Evolutionary conservation across 2,329 filamentous ascomycete genomes (phyloP), one percentile per base, ranked within the genome.

Genomic region (Fusarium torulosum): DNA sequence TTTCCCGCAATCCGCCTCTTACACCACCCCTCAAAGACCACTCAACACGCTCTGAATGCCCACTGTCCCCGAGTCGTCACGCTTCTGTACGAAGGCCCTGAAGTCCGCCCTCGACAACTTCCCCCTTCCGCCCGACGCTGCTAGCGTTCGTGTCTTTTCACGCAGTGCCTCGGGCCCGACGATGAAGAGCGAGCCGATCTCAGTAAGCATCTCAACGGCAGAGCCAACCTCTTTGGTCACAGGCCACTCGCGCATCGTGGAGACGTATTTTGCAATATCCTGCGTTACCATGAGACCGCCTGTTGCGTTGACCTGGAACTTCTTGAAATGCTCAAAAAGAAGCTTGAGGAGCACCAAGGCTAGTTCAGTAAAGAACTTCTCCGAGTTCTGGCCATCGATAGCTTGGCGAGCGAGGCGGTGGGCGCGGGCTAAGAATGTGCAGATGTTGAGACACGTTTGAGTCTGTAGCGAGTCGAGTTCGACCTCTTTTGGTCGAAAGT

Each of bases 181-280:
- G 67, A 99, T 97, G 77, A 99, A 99, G 53, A 99, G 81, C 75
- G 94, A 97, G 13, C 94, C 95, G 59, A 99, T 93, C 82, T 99
- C 96, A 25, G 93, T 90, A 62, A 99, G 81, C 44, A 97, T 87
- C 81, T 99, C 95, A 69, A 97, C 87, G 53, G 88, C 87, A 23
- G 85, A 85, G 70, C 87, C 86, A 47, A 89, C 88, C 40, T 91
- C 88, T 72, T 89, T 90, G 53, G 86, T 85, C 40, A 94, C 83
- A 27, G 91, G 87, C 93, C 94, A 98, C 33, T 89, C 89, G 65
- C 92, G 89, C 68, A 99, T 85, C 13, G 97, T 88, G 63, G 94
- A 91, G 10, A 92, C 91, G 78, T 99, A 99, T 76, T 93, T 94
- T 35, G 93, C 93, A 77, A 98, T 94, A 76, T 99, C 96, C 81